phyloP scores from a whole-genome alignment of 768 basidiomycete species.

The Mycena epipterygia region DNA sequence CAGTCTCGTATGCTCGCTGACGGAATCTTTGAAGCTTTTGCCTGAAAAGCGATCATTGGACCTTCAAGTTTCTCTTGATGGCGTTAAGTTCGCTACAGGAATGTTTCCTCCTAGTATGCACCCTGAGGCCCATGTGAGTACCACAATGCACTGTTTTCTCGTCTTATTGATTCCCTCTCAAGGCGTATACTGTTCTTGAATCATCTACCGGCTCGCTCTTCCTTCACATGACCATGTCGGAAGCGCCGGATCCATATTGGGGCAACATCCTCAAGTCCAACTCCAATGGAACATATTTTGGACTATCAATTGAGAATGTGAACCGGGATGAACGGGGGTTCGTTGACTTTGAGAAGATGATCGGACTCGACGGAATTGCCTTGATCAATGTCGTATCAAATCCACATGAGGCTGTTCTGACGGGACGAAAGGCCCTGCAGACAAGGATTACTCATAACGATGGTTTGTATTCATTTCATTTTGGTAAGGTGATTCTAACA shows the following conservation, averaged over 20 bases:
- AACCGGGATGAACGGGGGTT: constrained; percentile 91
- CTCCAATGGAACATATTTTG: constrained; percentile 98
- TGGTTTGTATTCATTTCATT: constrained; percentile 61
- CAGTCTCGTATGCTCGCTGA: background rate
- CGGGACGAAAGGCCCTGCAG: constrained; percentile 82
- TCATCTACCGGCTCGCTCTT: constrained; percentile 95
- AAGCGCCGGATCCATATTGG: constrained; percentile 80
- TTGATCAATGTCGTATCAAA: constrained; percentile 93
- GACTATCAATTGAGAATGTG: constrained; percentile 86
- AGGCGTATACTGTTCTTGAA: constrained; percentile 96
- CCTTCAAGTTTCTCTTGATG: constrained; percentile 94
- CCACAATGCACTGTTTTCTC: background rate
- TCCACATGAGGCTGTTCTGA: constrained; percentile 77
- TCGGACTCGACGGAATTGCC: constrained; percentile 95
- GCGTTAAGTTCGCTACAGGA: constrained; percentile 85
- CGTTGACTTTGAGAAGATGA: constrained; percentile 98
- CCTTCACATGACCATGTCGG: constrained; percentile 95
- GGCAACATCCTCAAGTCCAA: constrained; percentile 96
- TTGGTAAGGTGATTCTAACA: constrained; percentile 8
- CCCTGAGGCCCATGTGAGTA: constrained; percentile 89
- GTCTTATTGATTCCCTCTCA: background rate
- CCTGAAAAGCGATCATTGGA: constrained; percentile 72
- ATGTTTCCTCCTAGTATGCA: constrained; percentile 93
- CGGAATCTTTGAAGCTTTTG: constrained; percentile 56
- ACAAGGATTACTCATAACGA: constrained; percentile 97